Conservation (phyloP, 2,329 filamentous ascomycete species). For the Diaporthe aspalathi region DNA sequence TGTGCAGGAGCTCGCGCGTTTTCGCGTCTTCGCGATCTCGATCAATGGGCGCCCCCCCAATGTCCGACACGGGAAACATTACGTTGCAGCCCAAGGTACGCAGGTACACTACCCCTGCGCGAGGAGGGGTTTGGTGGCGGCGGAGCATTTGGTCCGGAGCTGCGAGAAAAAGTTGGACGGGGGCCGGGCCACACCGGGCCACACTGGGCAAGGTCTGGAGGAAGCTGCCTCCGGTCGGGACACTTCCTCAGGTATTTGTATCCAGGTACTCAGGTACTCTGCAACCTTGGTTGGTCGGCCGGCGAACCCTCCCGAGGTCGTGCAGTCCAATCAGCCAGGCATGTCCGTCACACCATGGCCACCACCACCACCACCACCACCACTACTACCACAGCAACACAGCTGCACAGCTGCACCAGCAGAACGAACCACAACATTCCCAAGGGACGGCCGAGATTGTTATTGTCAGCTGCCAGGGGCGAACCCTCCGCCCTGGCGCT, state of each 20-base stretch:
- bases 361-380: too few relatives aligned
- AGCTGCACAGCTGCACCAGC: too few relatives aligned
- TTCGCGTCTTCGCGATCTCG: not conserved
- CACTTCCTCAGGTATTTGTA: not conserved
- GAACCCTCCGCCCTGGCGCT: too few relatives aligned
- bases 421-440: not conserved
- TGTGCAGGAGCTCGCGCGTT: not conserved
- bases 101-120: not conserved
- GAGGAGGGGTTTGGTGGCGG: too few relatives aligned
- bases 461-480: slow-evolving; percentile 1
- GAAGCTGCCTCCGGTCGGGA: slow-evolving; percentile 12
- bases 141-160: slow-evolving; percentile 26
- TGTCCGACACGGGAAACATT: not conserved
- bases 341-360: slow-evolving; percentile 3
- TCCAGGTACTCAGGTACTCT: not conserved
- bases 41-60: not conserved
- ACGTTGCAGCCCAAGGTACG: not conserved
- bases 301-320: not conserved
- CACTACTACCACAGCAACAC: too few relatives aligned
- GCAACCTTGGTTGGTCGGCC: not conserved
- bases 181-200: too few relatives aligned
- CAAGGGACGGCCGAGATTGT: not conserved
- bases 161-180: slow-evolving; percentile 14
- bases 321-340: slow-evolving; percentile 2
- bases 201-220: not conserved